phyloP scores from a whole-genome alignment of 495 filamentous ascomycete genomes.

The Bathelium albidoporum region DNA sequence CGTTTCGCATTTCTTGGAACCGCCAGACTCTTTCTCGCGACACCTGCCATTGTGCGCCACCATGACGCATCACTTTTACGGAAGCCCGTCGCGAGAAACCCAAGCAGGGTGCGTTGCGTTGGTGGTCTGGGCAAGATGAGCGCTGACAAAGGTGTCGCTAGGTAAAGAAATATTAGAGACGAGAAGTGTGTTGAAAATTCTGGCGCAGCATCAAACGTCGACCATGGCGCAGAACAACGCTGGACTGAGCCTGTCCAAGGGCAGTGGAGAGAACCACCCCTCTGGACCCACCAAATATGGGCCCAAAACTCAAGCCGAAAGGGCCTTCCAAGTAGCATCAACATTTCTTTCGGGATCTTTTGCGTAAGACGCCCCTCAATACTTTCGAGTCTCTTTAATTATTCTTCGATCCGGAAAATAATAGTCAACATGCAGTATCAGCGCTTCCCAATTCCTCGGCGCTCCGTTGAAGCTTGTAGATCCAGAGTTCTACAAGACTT shows the following conservation, averaged over 20 bases:
- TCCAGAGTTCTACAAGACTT: constrained; percentile 30
- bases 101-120: neutral
- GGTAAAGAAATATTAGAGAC: neutral
- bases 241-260: constrained; percentile 26
- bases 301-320: constrained; percentile 29
- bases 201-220: neutral
- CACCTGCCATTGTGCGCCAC: neutral
- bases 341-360: constrained; percentile 32
- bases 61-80: neutral
- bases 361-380: constrained; percentile 18
- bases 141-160: neutral
- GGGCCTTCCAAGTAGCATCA: constrained; percentile 31
- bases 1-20: neutral
- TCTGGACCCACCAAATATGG: constrained; percentile 30
- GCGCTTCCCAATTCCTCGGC: constrained; percentile 33
- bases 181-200: neutral
- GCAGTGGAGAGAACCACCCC: constrained; percentile 26
- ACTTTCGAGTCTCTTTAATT: neutral
- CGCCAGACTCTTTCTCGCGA: neutral
- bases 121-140: too few species aligned
- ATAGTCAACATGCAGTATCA: constrained; percentile 20
- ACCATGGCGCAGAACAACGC: constrained; percentile 8
- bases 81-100: neutral
- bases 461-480: constrained; percentile 33
- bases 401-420: neutral